Percentiles rank a stretch among this genome's conserved stretches.
Evolutionary conservation across 192 early-diverging fungal genomes (phyloP).

Genomic region (Glomus cerebriforme): DNA sequence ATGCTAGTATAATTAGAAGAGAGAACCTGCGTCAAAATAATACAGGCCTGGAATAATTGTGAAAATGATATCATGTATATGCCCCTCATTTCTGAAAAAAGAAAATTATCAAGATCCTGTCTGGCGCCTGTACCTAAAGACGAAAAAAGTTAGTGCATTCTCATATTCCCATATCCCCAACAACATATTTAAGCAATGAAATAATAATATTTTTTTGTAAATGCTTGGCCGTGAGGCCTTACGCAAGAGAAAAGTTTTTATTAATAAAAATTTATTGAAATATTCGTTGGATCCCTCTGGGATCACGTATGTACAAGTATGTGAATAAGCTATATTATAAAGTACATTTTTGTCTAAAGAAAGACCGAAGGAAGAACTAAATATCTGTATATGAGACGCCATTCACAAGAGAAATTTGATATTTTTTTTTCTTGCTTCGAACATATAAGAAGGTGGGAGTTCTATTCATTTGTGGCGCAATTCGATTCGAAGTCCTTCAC

Average conservation of each 20-base stretch:
- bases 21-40: conserved; percentile 13
- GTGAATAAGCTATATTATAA: too few species aligned
- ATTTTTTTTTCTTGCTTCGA: conserved; percentile 6
- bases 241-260: too few species aligned
- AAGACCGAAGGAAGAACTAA: conserved; percentile 5
- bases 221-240: too few species aligned
- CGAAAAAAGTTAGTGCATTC: too few species aligned
- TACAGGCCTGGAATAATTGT: conserved; percentile 5
- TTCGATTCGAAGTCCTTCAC: not conserved
- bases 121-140: too few species aligned
- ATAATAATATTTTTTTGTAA: conserved; percentile 17
- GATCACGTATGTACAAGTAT: too few species aligned
- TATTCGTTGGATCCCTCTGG: too few species aligned
- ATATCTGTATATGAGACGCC: conserved; percentile 2
- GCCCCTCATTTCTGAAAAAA: too few species aligned
- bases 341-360: not conserved
- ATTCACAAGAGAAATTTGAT: conserved; percentile 12
- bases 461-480: not conserved
- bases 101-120: too few species aligned
- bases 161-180: not conserved
- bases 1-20: too few species aligned
- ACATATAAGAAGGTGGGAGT: conserved; percentile 7
- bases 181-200: not conserved
- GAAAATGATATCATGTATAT: too few species aligned
- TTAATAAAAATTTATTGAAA: too few species aligned